phyloP scores from a whole-genome alignment of 345 rosid species.

The Euphorbia pulcherrima region DNA sequence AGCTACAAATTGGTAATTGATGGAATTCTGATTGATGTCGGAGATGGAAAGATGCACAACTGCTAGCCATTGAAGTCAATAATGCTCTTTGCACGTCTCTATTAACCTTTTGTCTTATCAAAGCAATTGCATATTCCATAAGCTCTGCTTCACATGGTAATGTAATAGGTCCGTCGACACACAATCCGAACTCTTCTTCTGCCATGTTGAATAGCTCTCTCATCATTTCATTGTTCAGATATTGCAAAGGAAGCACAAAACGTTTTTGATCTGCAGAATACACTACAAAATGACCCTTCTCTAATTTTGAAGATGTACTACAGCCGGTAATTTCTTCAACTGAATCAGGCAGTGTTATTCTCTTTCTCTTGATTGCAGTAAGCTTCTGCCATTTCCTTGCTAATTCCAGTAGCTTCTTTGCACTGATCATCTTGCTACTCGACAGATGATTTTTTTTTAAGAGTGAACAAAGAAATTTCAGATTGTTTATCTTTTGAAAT shows the following conservation, averaged over 20 bases:
- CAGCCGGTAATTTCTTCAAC: not conserved
- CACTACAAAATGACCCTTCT: conserved; percentile 14
- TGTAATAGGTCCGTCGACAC: not conserved
- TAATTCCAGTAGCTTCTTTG: conserved; percentile 1
- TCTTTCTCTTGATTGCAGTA: not conserved
- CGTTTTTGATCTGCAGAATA: conserved; percentile 12
- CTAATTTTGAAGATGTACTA: not conserved
- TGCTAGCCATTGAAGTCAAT: not conserved
- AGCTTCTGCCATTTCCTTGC: conserved; percentile 3
- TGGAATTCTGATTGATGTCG: not conserved
- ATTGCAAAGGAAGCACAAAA: not conserved
- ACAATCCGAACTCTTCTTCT: conserved; percentile 9
- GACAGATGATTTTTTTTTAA: no score
- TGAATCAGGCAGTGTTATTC: not conserved
- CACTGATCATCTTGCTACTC: conserved; percentile 13
- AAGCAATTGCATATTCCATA: not conserved
- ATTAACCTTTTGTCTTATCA: not conserved
- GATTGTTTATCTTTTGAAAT: not conserved
- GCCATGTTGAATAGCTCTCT: conserved; percentile 7
- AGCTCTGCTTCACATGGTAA: conserved; percentile 10
- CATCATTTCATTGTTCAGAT: not conserved
- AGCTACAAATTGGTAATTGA: conserved; percentile 10
- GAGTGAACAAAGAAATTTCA: not conserved
- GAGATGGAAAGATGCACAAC: conserved; percentile 1
- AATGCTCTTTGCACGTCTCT: not conserved